phyloP scores from a whole-genome alignment of 1,284 basidiomycete genomes.

The Malassezia psittaci region DNA sequence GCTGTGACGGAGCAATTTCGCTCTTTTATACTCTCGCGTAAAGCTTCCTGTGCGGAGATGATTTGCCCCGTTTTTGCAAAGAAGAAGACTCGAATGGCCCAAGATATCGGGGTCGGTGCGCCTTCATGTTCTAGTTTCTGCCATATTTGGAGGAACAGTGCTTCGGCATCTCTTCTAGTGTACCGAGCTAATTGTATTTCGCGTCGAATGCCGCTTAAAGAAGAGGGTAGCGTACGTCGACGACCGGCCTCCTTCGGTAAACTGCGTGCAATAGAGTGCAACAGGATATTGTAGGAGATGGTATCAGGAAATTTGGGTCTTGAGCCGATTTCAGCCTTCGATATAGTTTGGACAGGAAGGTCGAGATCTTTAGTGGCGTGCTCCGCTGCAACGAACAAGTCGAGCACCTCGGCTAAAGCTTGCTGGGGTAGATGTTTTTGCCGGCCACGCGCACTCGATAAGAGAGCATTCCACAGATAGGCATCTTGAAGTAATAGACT shows the following conservation, averaged over 20 bases:
- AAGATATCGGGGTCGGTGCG: slow-evolving; percentile 5
- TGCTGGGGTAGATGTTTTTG: neutral
- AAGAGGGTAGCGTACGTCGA: neutral
- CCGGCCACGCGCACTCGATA: neutral
- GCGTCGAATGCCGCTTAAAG: neutral
- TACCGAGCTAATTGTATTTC: neutral
- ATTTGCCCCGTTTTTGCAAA: slow-evolving; percentile 3
- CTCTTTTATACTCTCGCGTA: neutral
- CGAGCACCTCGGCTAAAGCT: slow-evolving; percentile 1
- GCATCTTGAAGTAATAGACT: slow-evolving; percentile 6
- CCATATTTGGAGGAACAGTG: slow-evolving; percentile 8
- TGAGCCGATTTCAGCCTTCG: too few species aligned
- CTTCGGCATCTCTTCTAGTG: neutral
- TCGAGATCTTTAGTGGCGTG: neutral
- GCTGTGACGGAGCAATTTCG: neutral
- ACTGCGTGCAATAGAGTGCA: slow-evolving; percentile 13
- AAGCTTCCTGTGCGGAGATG: neutral
- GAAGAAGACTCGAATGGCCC: slow-evolving; percentile 8
- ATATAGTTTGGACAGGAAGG: too few species aligned
- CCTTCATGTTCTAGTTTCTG: neutral
- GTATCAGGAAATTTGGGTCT: slow-evolving; percentile 5
- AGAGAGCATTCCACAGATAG: slow-evolving; percentile 12
- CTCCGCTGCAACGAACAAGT: slow-evolving; percentile 10
- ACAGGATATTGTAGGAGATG: slow-evolving; percentile 14
- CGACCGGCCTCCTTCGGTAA: neutral